Evolutionary conservation across 768 basidiomycete species (phyloP).

Genomic region (Pleurotus salmoneostramineus): DNA sequence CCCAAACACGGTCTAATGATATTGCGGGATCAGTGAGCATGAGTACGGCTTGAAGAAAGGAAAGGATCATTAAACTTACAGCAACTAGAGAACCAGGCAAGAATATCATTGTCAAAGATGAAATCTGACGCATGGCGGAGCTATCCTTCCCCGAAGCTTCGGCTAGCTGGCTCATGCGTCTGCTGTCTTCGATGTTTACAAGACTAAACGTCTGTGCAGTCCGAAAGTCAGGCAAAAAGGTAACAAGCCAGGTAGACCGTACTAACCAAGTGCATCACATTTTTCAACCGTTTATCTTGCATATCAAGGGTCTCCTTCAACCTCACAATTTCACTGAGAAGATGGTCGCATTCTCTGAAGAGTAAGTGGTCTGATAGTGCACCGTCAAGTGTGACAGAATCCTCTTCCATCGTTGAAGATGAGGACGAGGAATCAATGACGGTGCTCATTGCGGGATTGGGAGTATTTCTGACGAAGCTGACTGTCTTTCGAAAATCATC

Average conservation of each 20-base stretch:
- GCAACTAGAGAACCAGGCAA: constrained; percentile 50
- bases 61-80: constrained; percentile 19
- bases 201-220: constrained; percentile 37
- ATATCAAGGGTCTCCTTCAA: constrained; percentile 35
- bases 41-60: neutral
- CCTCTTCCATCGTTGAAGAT: neutral
- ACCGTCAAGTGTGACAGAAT: neutral
- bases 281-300: constrained; percentile 42
- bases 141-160: constrained; percentile 36
- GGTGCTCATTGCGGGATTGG: constrained; percentile 40
- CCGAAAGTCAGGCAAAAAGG: neutral
- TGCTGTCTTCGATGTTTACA: constrained; percentile 47
- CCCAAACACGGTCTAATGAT: constrained; percentile 37
- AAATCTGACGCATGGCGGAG: constrained; percentile 47
- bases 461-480: constrained; percentile 41
- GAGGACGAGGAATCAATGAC: neutral
- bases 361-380: constrained; percentile 20
- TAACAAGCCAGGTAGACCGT: neutral
- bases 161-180: constrained; percentile 34
- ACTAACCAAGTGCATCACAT: constrained; percentile 46
- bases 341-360: constrained; percentile 39
- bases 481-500: constrained; percentile 51
- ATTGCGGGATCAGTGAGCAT: neutral
- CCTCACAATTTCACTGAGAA: constrained; percentile 46
- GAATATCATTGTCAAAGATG: constrained; percentile 60